A percentile compares a stretch with the other conserved stretches of the same genome.
phyloP scores from a whole-genome alignment of 2,329 filamentous ascomycete genomes.

The Colletotrichum cereale region DNA sequence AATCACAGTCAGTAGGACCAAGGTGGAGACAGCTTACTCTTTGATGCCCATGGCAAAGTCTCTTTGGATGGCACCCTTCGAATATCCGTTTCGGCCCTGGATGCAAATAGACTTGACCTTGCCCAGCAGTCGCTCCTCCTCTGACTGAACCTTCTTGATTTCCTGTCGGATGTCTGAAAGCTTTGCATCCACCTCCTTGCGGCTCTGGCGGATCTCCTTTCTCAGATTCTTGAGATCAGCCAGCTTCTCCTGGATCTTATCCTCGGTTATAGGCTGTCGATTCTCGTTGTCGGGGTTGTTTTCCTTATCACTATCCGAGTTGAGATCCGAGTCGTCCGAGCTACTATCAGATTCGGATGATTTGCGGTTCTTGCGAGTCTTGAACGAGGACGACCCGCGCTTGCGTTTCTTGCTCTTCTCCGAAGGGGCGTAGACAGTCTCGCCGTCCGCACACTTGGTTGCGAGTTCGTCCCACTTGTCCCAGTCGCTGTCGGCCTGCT shows the following conservation, averaged over 20 bases:
- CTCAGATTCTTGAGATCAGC: constrained; percentile 35
- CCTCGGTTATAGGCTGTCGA: constrained; percentile 19
- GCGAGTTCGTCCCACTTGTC: constrained; percentile 44
- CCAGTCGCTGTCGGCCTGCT: constrained; percentile 41
- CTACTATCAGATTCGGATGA: constrained; percentile 37
- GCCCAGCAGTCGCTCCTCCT: constrained; percentile 37
- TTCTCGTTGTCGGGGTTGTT: constrained; percentile 13
- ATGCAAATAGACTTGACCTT: constrained; percentile 57
- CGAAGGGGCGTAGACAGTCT: constrained; percentile 43
- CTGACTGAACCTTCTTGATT: constrained; percentile 26
- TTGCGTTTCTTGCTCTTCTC: constrained; percentile 44
- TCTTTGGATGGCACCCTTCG: constrained; percentile 46
- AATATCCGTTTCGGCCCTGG: constrained; percentile 67
- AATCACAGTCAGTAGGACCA: constrained; percentile 53
- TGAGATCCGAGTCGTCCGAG: constrained; percentile 41
- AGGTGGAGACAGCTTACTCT: constrained; percentile 55
- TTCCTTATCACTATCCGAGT: constrained; percentile 34
- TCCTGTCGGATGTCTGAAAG: constrained; percentile 12
- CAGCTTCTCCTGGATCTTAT: constrained; percentile 22
- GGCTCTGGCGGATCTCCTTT: constrained; percentile 40
- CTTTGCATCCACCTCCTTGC: constrained; percentile 38
- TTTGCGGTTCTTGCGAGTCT: constrained; percentile 33
- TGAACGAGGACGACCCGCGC: constrained; percentile 15
- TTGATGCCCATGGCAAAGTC: constrained; percentile 52
- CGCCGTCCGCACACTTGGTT: constrained; percentile 36